Conservation (phyloP, 352 stramenopile species). For the Pythium apleroticum region DNA sequence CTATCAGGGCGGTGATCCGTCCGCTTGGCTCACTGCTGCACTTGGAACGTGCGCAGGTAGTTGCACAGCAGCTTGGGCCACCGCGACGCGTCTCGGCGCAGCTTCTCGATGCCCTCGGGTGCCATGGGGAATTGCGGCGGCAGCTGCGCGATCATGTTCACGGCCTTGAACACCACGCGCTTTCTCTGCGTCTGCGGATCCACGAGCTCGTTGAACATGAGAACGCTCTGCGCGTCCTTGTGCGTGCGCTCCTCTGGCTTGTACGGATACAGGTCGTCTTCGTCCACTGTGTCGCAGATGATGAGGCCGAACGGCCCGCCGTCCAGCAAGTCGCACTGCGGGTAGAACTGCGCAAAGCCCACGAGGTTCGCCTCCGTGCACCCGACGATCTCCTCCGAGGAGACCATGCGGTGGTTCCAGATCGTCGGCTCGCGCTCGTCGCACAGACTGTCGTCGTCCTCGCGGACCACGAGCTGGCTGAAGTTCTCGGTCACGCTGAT, state of each 20-base stretch:
- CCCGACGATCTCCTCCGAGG: conserved; percentile 21
- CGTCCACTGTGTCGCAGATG: conserved; percentile 33
- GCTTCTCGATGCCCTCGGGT: neutral
- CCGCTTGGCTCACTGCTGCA: neutral
- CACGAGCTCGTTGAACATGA: conserved; percentile 7
- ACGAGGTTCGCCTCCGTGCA: conserved; percentile 17
- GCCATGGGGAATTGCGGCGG: neutral
- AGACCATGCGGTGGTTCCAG: conserved; percentile 41
- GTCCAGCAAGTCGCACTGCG: conserved; percentile 12
- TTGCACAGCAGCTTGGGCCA: neutral
- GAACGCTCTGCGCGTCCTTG: conserved; percentile 25
- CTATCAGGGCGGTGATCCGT: too few species aligned
- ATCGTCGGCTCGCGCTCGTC: conserved; percentile 25
- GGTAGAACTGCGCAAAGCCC: conserved; percentile 29
- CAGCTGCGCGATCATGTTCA: neutral
- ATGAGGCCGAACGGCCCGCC: conserved; percentile 30
- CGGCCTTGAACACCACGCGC: conserved; percentile 2
- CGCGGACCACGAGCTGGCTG: conserved; percentile 40
- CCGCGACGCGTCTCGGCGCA: neutral
- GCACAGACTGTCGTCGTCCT: conserved; percentile 34
- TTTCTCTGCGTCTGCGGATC: neutral
- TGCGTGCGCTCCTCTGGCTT: conserved; percentile 22
- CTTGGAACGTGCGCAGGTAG: neutral
- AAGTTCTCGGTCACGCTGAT: conserved; percentile 47
- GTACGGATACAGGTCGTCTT: conserved; percentile 47